These are phyloP conservation scores for Pezicula rhizophila DNA, from an alignment of 2,329 filamentous ascomycete species.

Conservation along the genomic window DNA sequence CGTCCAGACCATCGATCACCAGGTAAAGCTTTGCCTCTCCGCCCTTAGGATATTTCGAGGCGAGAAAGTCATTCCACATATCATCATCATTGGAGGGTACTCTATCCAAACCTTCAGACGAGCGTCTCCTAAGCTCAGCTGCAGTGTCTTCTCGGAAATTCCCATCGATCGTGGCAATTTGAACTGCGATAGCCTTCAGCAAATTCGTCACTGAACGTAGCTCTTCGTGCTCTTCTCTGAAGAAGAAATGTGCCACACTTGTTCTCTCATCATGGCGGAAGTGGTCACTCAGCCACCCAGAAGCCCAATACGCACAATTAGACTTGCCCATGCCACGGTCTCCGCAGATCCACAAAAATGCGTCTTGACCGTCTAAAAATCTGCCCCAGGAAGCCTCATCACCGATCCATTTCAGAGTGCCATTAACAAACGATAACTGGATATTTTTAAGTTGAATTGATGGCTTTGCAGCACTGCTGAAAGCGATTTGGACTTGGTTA, in stretches of 20 bases:
- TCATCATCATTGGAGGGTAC: not conserved
- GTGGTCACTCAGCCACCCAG: constrained; percentile 12
- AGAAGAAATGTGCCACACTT: constrained; percentile 30
- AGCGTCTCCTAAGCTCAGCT: constrained; percentile 16
- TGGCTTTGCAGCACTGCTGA: constrained; percentile 21
- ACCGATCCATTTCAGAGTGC: constrained; percentile 28
- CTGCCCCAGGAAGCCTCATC: constrained; percentile 22
- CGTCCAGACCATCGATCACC: constrained; percentile 30
- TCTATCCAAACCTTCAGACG: constrained; percentile 13
- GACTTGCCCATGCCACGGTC: constrained; percentile 30
- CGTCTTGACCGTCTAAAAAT: constrained; percentile 14
- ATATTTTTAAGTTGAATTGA: constrained; percentile 27
- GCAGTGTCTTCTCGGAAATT: constrained; percentile 26
- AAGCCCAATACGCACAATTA: constrained; percentile 21
- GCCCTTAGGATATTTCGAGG: constrained; percentile 14
- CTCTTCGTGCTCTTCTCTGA: constrained; percentile 28
- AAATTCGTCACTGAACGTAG: constrained; percentile 19
- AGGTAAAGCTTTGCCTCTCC: constrained; percentile 21
- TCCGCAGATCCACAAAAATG: constrained; percentile 25
- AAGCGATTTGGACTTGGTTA: constrained; percentile 21
- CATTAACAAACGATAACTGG: constrained; percentile 14
- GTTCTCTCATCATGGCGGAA: constrained; percentile 13
- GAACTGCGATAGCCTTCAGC: constrained; percentile 24
- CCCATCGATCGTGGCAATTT: constrained; percentile 26
- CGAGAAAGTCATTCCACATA: constrained; percentile 16